phyloP scores from a whole-genome alignment of 805 yeast genomes.

The Metschnikowia cerradonensis region DNA sequence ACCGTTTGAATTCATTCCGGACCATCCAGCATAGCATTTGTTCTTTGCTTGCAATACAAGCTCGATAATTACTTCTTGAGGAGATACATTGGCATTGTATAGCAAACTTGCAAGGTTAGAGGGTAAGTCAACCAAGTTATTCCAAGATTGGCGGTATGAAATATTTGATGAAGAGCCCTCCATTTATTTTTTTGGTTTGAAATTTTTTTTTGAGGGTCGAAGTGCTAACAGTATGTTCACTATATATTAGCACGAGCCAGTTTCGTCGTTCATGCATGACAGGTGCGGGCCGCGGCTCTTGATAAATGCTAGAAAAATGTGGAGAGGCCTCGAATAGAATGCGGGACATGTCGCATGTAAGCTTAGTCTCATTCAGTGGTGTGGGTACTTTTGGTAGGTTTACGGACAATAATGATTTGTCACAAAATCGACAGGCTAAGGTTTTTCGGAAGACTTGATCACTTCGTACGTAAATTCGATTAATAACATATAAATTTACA shows the following conservation, averaged over 20 bases:
- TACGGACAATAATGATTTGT: background rate
- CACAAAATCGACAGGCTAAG: background rate
- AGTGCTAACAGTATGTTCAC: background rate
- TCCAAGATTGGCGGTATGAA: slow-evolving; percentile 32
- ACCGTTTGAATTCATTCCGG: slow-evolving; percentile 46
- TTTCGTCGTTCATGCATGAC: slow-evolving; percentile 6
- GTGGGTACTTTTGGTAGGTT: background rate
- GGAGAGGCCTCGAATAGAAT: background rate
- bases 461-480: background rate
- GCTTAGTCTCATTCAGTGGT: background rate
- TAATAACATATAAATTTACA: background rate
- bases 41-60: slow-evolving; percentile 24
- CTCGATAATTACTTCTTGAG: slow-evolving; percentile 58
- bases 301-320: background rate
- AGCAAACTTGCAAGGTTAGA: slow-evolving; percentile 41
- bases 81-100: slow-evolving; percentile 48
- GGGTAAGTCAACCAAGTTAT: slow-evolving; percentile 56
- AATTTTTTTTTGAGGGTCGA: background rate
- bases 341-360: background rate
- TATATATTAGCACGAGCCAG: background rate
- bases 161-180: slow-evolving; percentile 32
- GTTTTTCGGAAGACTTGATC: background rate
- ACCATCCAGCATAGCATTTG: slow-evolving; percentile 57
- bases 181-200: slow-evolving; percentile 19
- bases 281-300: slow-evolving; percentile 5